Conservation (phyloP, 176 grass and related monocot genomes). For the Poa pratensis region DNA sequence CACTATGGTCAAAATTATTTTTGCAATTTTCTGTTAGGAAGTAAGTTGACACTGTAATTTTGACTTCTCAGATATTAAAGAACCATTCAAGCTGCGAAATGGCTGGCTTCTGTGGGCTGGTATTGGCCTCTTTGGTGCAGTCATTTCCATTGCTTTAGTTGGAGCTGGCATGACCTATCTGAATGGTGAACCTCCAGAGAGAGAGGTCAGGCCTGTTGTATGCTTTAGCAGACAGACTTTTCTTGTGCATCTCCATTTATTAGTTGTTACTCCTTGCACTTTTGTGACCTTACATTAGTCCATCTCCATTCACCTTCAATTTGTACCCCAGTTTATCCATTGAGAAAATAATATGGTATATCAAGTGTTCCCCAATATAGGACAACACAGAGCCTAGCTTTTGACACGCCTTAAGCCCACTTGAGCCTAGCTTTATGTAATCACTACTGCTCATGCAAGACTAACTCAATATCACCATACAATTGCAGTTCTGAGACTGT, state of each 20-base stretch:
- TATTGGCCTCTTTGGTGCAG: slow-evolving; percentile 68
- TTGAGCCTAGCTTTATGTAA: neutral
- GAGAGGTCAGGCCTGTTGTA: slow-evolving; percentile 68
- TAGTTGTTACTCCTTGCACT: slow-evolving; percentile 1
- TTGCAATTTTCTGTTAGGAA: slow-evolving; percentile 10
- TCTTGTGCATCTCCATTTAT: neutral
- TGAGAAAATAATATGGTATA: neutral
- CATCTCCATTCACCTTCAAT: neutral
- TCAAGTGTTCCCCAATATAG: slow-evolving; percentile 5
- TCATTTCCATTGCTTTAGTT: slow-evolving; percentile 74
- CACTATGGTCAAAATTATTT: neutral
- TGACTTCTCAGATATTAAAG: slow-evolving; percentile 71
- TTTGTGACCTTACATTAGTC: slow-evolving; percentile 3
- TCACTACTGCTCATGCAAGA: neutral
- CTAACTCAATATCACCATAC: neutral
- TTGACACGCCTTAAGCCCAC: neutral
- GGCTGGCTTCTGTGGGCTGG: slow-evolving; percentile 96
- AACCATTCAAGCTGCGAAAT: slow-evolving; percentile 82
- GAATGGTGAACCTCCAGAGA: slow-evolving; percentile 79
- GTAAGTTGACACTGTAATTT: slow-evolving; percentile 11
- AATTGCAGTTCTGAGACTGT: neutral
- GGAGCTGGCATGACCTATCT: slow-evolving; percentile 69
- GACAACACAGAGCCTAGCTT: too few species aligned
- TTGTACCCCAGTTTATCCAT: slow-evolving; percentile 13
- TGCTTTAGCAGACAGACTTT: slow-evolving; percentile 31